Conservation (phyloP, 306 rosid species). For the Lupinus albus region DNA sequence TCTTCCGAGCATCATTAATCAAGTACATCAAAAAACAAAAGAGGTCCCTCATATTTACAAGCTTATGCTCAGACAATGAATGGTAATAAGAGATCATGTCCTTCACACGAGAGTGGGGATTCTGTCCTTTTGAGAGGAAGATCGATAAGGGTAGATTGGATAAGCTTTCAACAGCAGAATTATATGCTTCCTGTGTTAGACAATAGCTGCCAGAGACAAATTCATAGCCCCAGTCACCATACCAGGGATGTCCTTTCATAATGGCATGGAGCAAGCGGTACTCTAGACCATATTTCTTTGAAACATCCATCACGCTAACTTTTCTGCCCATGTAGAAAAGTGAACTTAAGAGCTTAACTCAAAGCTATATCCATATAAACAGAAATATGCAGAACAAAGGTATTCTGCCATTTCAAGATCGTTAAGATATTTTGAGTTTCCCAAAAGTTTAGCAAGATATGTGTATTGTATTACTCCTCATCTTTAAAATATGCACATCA, state of each 20-base stretch:
- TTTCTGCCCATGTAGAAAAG: slow-evolving; percentile 54
- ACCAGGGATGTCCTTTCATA: slow-evolving; percentile 79
- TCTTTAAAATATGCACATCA: slow-evolving; percentile 26
- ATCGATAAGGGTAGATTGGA: slow-evolving; percentile 68
- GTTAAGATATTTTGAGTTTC: slow-evolving; percentile 23
- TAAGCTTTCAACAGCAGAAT: slow-evolving; percentile 67
- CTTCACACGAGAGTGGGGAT: slow-evolving; percentile 55
- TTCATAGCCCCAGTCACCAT: slow-evolving; percentile 93
- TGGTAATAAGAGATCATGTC: slow-evolving; percentile 66
- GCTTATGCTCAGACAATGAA: slow-evolving; percentile 64
- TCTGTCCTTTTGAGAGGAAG: slow-evolving; percentile 54
- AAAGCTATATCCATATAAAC: slow-evolving; percentile 20
- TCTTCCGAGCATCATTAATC: slow-evolving; percentile 63
- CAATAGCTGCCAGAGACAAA: slow-evolving; percentile 97
- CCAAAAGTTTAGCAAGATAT: neutral
- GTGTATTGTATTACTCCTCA: neutral
- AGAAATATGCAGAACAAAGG: slow-evolving; percentile 18
- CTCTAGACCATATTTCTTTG: slow-evolving; percentile 88
- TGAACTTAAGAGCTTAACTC: slow-evolving; percentile 31
- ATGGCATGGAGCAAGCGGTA: slow-evolving; percentile 89
- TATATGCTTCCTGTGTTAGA: slow-evolving; percentile 70
- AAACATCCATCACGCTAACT: slow-evolving; percentile 97
- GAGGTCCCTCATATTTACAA: slow-evolving; percentile 73
- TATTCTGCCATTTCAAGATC: slow-evolving; percentile 17
- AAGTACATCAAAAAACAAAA: slow-evolving; percentile 70